phyloP scores from a whole-genome alignment of 306 rosid species.

The Dryas alaskensis region DNA sequence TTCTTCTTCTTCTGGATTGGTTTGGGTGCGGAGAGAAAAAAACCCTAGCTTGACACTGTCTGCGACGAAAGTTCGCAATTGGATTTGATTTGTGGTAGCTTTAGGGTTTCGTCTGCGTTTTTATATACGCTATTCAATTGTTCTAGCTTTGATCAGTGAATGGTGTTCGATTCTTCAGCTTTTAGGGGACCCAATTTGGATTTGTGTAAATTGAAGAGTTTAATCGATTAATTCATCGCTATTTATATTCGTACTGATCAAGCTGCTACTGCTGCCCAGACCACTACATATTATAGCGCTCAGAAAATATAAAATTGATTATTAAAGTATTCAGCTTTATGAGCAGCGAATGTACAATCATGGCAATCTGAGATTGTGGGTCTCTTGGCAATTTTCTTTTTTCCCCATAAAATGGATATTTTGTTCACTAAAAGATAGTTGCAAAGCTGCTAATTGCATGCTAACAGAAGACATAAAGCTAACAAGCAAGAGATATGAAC shows the following conservation, averaged over 20 bases:
- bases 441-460: neutral
- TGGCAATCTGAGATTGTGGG: neutral
- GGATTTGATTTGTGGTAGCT: neutral
- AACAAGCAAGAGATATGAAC: neutral
- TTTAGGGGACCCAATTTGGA: neutral
- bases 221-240: neutral
- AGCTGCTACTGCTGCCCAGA: neutral
- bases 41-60: conserved; percentile 26
- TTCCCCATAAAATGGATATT: too few species aligned
- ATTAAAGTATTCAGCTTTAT: neutral
- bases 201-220: neutral
- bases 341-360: neutral
- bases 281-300: neutral
- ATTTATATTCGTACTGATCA: neutral
- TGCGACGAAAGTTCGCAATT: conserved; percentile 2
- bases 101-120: neutral
- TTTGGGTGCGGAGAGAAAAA: neutral
- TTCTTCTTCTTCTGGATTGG: too few species aligned
- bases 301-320: neutral
- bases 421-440: neutral
- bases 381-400: neutral
- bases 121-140: neutral
- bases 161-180: neutral
- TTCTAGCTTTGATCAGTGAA: neutral
- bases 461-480: neutral